Conservation (phyloP, 1,139 yeast genomes). For the Nakaseomyces nivariensis region DNA sequence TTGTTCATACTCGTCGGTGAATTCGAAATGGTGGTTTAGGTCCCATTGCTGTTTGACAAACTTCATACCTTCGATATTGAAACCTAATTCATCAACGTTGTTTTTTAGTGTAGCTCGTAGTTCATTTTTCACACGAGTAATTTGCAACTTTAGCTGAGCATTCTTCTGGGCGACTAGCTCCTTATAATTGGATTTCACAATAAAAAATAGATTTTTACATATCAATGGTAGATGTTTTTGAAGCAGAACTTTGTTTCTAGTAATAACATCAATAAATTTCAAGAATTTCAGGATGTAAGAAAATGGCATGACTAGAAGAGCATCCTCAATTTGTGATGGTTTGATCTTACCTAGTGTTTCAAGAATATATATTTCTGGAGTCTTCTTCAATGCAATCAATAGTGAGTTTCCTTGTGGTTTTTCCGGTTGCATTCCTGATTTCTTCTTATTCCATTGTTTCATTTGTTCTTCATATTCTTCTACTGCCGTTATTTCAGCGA, state of each 20-base stretch:
- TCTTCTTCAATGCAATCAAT: constrained; percentile 55
- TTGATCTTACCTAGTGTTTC: constrained; percentile 59
- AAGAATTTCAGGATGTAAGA: constrained; percentile 67
- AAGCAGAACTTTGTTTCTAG: constrained; percentile 38
- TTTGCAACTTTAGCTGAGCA: constrained; percentile 48
- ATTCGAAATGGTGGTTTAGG: constrained; percentile 60
- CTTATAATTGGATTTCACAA: constrained; percentile 62
- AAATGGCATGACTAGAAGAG: constrained; percentile 80
- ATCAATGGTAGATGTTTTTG: constrained; percentile 49
- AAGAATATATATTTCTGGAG: constrained; percentile 73
- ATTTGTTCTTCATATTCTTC: constrained; percentile 38
- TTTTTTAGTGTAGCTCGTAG: constrained; percentile 44
- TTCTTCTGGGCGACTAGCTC: constrained; percentile 65
- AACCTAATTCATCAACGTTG: constrained; percentile 61
- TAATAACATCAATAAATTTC: constrained; percentile 68
- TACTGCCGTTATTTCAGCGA: constrained; percentile 54
- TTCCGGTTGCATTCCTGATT: constrained; percentile 37
- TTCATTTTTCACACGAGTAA: constrained; percentile 47
- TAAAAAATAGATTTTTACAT: constrained; percentile 64
- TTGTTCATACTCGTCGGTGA: constrained; percentile 60
- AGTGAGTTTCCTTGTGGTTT: constrained; percentile 62
- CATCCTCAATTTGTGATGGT: constrained; percentile 85
- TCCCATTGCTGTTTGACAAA: constrained; percentile 74
- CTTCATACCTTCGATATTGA: constrained; percentile 74
- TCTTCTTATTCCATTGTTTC: constrained; percentile 34